Evolutionary conservation across 2,329 filamentous ascomycete species (phyloP).

Genomic region (Curvularia lunata): DNA sequence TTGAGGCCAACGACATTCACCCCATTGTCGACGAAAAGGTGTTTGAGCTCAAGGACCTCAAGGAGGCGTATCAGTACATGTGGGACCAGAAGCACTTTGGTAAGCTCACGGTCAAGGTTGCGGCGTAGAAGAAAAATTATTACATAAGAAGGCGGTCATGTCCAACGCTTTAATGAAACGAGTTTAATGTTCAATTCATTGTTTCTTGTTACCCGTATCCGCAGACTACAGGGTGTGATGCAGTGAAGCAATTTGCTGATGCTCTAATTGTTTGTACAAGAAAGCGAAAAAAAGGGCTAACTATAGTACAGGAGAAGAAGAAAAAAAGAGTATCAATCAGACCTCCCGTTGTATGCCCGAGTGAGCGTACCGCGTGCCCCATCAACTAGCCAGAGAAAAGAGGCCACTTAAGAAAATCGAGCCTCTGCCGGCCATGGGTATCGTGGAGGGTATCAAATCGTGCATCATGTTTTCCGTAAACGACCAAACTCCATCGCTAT

Average conservation of each 20-base stretch:
- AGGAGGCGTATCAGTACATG: conserved; percentile 59
- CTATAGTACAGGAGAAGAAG: background rate
- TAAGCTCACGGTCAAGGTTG: conserved; percentile 45
- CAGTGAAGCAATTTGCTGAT: background rate
- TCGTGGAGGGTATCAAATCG: conserved; percentile 23
- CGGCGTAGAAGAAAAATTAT: conserved; percentile 13
- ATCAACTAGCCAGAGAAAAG: conserved; percentile 5
- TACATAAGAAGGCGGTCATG: background rate
- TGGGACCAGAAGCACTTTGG: conserved; percentile 57
- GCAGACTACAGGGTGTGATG: background rate
- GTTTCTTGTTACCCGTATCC: background rate
- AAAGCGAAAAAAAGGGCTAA: background rate
- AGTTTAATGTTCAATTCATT: background rate
- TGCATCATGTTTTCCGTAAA: conserved; percentile 19
- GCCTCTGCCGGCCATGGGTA: conserved; percentile 18
- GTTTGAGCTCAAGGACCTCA: conserved; percentile 60
- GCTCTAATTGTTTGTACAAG: background rate
- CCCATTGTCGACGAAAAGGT: conserved; percentile 65
- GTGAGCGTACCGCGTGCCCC: conserved; percentile 1
- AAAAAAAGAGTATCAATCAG: background rate
- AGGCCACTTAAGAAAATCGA: conserved; percentile 5
- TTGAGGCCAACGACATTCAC: conserved; percentile 65
- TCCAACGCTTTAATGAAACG: background rate
- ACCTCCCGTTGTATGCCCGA: background rate
- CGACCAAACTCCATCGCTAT: conserved; percentile 22